These are phyloP conservation scores for Wickerhamiella parazyma DNA, from an alignment of 805 yeast species.

Conservation along the genomic window DNA sequence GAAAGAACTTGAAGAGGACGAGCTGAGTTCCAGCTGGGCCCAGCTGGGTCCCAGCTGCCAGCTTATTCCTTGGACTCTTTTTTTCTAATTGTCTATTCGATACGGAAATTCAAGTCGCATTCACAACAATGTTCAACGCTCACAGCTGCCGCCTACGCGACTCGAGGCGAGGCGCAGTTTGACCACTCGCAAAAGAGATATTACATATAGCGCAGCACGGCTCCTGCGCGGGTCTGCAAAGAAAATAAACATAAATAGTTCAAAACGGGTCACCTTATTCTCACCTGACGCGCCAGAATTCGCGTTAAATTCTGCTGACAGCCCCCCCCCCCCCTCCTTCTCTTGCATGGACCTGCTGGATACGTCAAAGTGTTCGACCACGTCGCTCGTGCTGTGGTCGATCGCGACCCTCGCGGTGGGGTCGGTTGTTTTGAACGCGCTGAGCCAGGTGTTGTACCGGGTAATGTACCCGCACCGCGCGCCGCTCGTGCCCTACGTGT, in stretches of 20 bases:
- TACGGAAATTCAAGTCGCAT: no score
- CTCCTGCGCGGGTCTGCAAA: no score
- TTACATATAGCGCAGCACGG: no score
- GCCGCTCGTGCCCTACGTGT: slow-evolving; percentile 81
- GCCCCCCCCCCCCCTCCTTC: background rate
- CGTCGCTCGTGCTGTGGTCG: background rate
- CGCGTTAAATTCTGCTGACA: background rate
- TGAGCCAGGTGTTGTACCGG: slow-evolving; percentile 24
- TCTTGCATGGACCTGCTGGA: background rate
- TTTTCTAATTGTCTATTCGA: no score
- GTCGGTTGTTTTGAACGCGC: slow-evolving; percentile 22
- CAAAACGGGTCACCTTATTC: background rate
- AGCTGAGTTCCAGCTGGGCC: no score
- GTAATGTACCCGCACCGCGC: slow-evolving; percentile 45
- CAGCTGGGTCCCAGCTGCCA: no score
- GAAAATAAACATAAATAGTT: no score
- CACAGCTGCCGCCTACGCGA: no score
- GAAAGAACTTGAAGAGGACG: no score
- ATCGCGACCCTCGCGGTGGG: slow-evolving; percentile 14
- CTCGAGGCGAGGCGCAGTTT: slow-evolving; percentile 15
- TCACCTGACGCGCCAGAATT: background rate
- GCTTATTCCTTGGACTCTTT: no score
- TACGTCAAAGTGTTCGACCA: background rate
- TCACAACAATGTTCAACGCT: no score
- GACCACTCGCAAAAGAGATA: slow-evolving; percentile 8